Evolutionary conservation across 2,329 filamentous ascomycete genomes (phyloP), one percentile per base, ranked within the genome.

Genomic region (Camillea tinctor): DNA sequence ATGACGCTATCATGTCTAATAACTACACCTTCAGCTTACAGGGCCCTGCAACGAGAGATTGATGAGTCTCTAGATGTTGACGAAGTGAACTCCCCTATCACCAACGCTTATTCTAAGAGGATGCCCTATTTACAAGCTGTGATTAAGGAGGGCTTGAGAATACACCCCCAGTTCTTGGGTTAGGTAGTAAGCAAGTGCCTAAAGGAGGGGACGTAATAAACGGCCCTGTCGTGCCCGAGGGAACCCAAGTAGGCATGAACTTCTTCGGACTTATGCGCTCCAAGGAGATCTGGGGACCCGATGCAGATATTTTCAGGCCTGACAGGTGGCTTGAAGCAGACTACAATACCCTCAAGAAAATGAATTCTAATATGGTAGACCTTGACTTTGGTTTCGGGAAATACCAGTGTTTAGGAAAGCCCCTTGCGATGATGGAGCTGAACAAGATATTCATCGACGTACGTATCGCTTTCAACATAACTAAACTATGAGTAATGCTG

Each of bases 381-480:
- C 64, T 77, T 4, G 68, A 75, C 9, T 80, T 80, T 63, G 75
- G 76, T 4, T 71, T 70, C 36, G 77, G 78, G 2, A 71, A 70
- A 44, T 76, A 72, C 56, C 66, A 71, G 56, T 80, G 79, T 59
- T 65, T 80, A 11, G 79, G 79, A 0, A 77, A 75, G 65, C 69
- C 74, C n/a, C 76, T 80, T 51, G 77, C 77, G 6, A 68, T 75
- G 64, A 76, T 80, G 69, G 77, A 80, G 65, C 60, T 80, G 23
- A 75, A 77, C 62, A 80, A 80, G 67, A 67, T 75, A 3, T 70
- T 79, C 54, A 73, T 78, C 54, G 75, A 79, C 73, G 77, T 78
- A 68, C 62, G 72, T 11, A 7, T 15, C 20, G n/a, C 19, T 23
- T 44, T 36, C 15, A 63, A 17, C 3, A 40, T 48, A 6, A 4